These are phyloP conservation scores for Xylaria sp. DNA, from an alignment of 2,329 filamentous ascomycete species.

Conservation along the genomic window DNA sequence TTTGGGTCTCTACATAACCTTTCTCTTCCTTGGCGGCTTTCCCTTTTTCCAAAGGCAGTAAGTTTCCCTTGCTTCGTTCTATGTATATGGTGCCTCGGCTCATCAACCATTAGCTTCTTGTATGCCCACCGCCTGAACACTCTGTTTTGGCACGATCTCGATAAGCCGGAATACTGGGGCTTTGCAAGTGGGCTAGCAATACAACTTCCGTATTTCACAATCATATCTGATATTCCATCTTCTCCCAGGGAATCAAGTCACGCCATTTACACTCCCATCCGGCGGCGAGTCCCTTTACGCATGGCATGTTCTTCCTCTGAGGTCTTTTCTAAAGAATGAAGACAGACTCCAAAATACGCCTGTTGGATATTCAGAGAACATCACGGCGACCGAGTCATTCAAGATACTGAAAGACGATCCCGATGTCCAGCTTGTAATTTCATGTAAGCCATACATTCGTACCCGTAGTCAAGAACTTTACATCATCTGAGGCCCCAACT, in stretches of 20 bases:
- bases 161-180: conserved; percentile 80
- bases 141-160: conserved; percentile 72
- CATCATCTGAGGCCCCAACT: neutral
- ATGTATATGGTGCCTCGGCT: neutral
- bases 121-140: conserved; percentile 85
- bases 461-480: neutral
- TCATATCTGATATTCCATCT: conserved; percentile 22
- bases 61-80: conserved; percentile 41
- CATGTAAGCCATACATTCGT: conserved; percentile 53
- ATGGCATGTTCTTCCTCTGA: conserved; percentile 87
- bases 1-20: conserved; percentile 68
- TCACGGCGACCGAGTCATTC: conserved; percentile 64
- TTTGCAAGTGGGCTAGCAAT: conserved; percentile 71
- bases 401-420: conserved; percentile 67
- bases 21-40: conserved; percentile 69
- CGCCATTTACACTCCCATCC: conserved; percentile 79
- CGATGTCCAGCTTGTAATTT: conserved; percentile 66
- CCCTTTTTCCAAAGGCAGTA: conserved; percentile 82
- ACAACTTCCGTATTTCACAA: conserved; percentile 16
- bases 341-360: conserved; percentile 59
- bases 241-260: conserved; percentile 77
- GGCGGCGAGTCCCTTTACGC: conserved; percentile 82
- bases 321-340: conserved; percentile 76
- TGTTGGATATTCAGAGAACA: conserved; percentile 56
- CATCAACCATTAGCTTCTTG: conserved; percentile 64